Percentiles rank a stretch among this genome's conserved stretches.
phyloP scores from a whole-genome alignment of 1,139 yeast species.

The Hanseniaspora uvarum region DNA sequence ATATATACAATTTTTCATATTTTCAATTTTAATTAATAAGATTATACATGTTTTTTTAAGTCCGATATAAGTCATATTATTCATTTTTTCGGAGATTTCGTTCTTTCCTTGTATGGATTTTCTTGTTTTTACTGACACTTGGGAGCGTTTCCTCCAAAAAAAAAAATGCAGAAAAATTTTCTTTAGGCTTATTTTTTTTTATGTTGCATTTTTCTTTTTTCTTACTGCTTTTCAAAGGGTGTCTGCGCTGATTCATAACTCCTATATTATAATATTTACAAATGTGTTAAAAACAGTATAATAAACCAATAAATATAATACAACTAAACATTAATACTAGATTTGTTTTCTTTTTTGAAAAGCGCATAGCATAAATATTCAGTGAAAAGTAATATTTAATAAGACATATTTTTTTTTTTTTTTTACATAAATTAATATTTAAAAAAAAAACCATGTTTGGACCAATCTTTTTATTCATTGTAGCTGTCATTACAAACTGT shows the following conservation, averaged over 20 bases:
- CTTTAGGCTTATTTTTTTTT: background rate
- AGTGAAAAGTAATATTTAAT: background rate
- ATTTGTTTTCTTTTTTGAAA: no score
- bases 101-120: no score
- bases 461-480: slow-evolving; percentile 51
- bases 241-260: no score
- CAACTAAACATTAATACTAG: background rate
- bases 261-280: no score
- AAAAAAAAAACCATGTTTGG: slow-evolving; percentile 21
- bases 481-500: slow-evolving; percentile 80
- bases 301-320: background rate
- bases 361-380: background rate
- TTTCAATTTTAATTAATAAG: no score
- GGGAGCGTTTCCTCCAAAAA: no score
- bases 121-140: no score
- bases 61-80: no score
- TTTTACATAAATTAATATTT: background rate
- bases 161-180: background rate
- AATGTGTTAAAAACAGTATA: no score
- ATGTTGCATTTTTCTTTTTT: background rate
- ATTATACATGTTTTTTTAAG: no score
- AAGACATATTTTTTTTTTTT: background rate
- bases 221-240: background rate
- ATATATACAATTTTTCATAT: no score
- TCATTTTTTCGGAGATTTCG: no score